A percentile compares a stretch with the other conserved stretches of the same genome.
These are phyloP conservation scores for Bipolaris cookei DNA, from an alignment of 2,329 filamentous ascomycete genomes.

Conservation along the genomic window DNA sequence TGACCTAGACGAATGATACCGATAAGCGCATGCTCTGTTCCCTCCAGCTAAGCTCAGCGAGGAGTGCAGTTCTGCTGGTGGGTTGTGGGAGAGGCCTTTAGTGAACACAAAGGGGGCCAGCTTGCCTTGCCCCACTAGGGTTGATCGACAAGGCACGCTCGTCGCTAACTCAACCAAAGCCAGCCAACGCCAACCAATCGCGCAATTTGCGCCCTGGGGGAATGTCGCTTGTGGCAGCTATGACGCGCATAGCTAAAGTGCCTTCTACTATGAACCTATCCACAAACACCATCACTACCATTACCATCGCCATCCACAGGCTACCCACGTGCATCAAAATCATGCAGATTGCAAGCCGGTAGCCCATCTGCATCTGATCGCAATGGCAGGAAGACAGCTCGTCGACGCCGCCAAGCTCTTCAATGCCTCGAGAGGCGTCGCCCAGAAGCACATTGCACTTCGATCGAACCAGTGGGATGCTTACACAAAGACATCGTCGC, in stretches of 20 bases:
- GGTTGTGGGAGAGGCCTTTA: conserved; percentile 2
- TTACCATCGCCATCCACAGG: neutral
- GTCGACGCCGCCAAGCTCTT: conserved; percentile 59
- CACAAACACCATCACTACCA: conserved; percentile 2
- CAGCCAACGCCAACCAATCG: conserved; percentile 10
- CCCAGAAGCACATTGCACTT: conserved; percentile 63
- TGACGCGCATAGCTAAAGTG: conserved; percentile 39
- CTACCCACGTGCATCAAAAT: neutral
- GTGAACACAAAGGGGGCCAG: conserved; percentile 1
- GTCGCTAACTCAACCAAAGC: neutral
- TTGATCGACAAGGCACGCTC: conserved; percentile 7
- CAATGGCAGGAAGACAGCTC: conserved; percentile 60
- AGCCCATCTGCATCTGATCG: conserved; percentile 16
- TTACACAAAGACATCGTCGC: conserved; percentile 68
- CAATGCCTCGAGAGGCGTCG: conserved; percentile 56
- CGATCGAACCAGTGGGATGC: conserved; percentile 67
- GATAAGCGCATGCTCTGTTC: neutral
- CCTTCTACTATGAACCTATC: neutral
- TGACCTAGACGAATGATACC: conserved; percentile 3
- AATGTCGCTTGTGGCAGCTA: conserved; percentile 34
- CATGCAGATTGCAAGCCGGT: conserved; percentile 26
- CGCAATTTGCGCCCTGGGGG: neutral
- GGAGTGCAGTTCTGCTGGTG: conserved; percentile 2
- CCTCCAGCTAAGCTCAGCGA: neutral
- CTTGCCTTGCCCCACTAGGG: conserved; percentile 12